These are phyloP conservation scores for Hypoxylon rubiginosum DNA, from an alignment of 2,329 filamentous ascomycete species.

Conservation along the genomic window DNA sequence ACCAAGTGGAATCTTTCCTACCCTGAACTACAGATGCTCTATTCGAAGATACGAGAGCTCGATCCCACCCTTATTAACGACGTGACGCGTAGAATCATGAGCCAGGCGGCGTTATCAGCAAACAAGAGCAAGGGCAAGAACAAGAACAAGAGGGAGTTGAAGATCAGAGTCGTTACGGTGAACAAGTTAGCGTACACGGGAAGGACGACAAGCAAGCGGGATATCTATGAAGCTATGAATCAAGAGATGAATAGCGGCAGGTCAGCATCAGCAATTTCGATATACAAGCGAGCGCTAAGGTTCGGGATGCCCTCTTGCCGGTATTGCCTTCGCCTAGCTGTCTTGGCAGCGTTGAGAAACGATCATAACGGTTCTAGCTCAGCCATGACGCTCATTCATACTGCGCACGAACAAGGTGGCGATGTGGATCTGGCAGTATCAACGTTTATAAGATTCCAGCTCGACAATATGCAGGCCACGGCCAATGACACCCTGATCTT, in stretches of 20 bases:
- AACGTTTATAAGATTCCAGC: conserved; percentile 44
- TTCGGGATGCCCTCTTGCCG: conserved; percentile 55
- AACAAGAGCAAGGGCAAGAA: conserved; percentile 4
- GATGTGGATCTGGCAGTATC: conserved; percentile 57
- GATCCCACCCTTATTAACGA: conserved; percentile 53
- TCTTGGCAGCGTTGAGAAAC: conserved; percentile 58
- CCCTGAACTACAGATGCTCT: conserved; percentile 53
- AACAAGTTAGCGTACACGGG: conserved; percentile 44
- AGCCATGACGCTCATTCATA: conserved; percentile 58
- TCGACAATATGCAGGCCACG: conserved; percentile 43
- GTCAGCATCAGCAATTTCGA: conserved; percentile 52
- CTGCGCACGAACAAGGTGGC: conserved; percentile 56
- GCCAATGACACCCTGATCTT: conserved; percentile 43
- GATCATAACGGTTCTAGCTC: conserved; percentile 48
- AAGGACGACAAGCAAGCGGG: conserved; percentile 49
- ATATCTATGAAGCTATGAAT: conserved; percentile 59
- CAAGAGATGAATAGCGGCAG: conserved; percentile 53
- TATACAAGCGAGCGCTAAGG: conserved; percentile 56
- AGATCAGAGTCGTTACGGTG: conserved; percentile 37
- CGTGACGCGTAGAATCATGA: conserved; percentile 58
- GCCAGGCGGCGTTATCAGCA: conserved; percentile 46
- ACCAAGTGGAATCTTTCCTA: conserved; percentile 56
- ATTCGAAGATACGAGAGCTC: conserved; percentile 52
- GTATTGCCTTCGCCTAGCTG: conserved; percentile 62
- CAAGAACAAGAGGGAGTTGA: too few relatives aligned